Evolutionary conservation across 495 filamentous ascomycete species (phyloP).

Genomic region (Hamigera avellanea): DNA sequence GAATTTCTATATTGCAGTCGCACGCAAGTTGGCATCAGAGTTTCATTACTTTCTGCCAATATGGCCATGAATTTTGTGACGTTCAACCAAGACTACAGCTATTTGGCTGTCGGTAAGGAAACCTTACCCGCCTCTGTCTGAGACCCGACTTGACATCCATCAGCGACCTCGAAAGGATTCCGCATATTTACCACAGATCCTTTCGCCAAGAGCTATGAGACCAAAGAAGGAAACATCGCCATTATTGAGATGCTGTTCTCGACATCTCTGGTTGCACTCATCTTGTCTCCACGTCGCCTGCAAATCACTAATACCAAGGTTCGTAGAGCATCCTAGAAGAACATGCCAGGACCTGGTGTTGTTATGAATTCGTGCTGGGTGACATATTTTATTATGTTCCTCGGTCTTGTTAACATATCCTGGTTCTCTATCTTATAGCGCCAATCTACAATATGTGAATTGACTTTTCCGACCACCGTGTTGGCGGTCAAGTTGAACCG

Average conservation of each 20-base stretch:
- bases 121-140: background rate
- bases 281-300: constrained; percentile 77
- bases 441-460: constrained; percentile 93
- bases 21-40: too few species aligned
- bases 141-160: constrained; percentile 15
- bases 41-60: constrained; percentile 8
- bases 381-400: background rate
- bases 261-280: constrained; percentile 90
- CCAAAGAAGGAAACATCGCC: constrained; percentile 83
- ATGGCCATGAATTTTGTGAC: constrained; percentile 93
- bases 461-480: constrained; percentile 91
- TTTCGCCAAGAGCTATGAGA: constrained; percentile 85
- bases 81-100: constrained; percentile 98
- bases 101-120: constrained; percentile 77
- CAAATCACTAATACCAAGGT: constrained; percentile 97
- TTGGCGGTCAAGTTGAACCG: constrained; percentile 87
- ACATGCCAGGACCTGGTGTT: background rate
- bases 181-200: constrained; percentile 94
- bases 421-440: constrained; percentile 45
- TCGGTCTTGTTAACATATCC: constrained; percentile 5
- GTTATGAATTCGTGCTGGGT: background rate
- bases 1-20: too few species aligned
- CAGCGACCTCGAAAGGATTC: constrained; percentile 83
- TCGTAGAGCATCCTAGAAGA: constrained; percentile 16
- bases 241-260: constrained; percentile 99